phyloP scores from a whole-genome alignment of 768 basidiomycete genomes.

The Tulasnella sp. region DNA sequence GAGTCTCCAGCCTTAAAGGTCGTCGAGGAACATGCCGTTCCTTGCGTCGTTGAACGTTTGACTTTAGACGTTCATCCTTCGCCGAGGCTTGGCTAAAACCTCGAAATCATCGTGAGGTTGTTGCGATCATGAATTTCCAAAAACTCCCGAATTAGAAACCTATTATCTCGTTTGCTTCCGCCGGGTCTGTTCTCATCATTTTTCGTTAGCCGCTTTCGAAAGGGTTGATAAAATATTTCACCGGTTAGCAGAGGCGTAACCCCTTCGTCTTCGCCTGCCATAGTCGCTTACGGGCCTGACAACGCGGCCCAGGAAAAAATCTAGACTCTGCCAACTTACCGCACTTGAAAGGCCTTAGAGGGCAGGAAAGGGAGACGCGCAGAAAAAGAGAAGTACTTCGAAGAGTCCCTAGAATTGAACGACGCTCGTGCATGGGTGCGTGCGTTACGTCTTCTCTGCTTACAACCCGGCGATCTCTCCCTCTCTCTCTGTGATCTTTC shows the following conservation, averaged over 20 bases:
- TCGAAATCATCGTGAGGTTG: too few relatives aligned
- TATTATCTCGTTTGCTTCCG: too few relatives aligned
- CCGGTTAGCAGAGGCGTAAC: background rate
- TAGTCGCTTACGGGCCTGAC: background rate
- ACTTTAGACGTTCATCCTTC: too few relatives aligned
- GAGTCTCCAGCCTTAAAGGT: too few relatives aligned
- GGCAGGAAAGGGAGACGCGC: background rate
- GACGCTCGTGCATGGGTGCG: too few relatives aligned
- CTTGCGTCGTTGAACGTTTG: too few relatives aligned
- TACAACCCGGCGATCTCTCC: background rate
- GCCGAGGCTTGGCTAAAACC: too few relatives aligned
- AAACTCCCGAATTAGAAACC: too few relatives aligned
- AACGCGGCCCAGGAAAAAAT: background rate
- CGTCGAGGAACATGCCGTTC: background rate
- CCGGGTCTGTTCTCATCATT: background rate
- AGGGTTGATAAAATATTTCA: too few relatives aligned
- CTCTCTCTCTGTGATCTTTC: background rate
- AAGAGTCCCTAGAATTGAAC: background rate
- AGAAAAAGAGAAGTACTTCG: background rate
- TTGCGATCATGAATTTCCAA: too few relatives aligned
- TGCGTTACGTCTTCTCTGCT: background rate
- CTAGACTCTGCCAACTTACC: conserved; percentile 1
- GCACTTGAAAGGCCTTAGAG: background rate
- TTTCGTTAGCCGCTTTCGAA: too few relatives aligned
- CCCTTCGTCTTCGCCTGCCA: background rate